Base-by-base conservation (phyloP, 139 green algal species). In the Picocystis salinarum region DNA sequence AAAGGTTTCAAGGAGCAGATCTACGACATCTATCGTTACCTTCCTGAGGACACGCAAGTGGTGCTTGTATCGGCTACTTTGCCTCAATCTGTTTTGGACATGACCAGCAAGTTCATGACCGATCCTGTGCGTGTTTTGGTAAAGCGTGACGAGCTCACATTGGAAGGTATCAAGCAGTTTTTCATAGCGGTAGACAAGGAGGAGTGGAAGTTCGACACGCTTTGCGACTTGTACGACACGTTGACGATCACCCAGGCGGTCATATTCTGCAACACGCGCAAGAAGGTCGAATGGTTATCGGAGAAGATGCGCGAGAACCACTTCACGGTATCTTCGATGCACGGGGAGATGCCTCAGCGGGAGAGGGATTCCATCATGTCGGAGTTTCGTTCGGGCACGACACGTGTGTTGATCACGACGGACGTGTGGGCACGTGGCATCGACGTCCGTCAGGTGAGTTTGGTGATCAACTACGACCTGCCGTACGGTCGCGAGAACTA, bases 381-480 rank as follows among this genome's bases (percentile, higher is more conserved):
- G 2, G 80, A 93, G 64, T 99, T 99, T 71, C 58, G 76, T n/a
- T 33, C 73, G 44, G 85, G 84, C 11, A 70, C 59, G 5, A 76
- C 82, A 2, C 63, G 89, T 3, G 89, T 99, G 42, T 78, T 99
- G 10, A 93, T 99, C 60, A 91, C 88, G 41, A 97, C 89, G 1
- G 88, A 99, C 52, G 76, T 99, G 20, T 97, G 88, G 89, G 85
- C 89, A 1, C 69, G 89, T 22, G 89, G 89, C 29, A 64, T 99
- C 19, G 89, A 99, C 49, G 89, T 99, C 50, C 82, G 93, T 66
- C 83, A 96, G 62, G 77, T 73, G 50, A 24, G 12, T 18, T 66
- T 99, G 52, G 89, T 99, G 31, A 96, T 99, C 73, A 99, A 99
- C 75, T 99, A 99, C 45, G 89, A 99, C 67, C 70, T 99, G 42